Conservation (phyloP, 768 basidiomycete species). For the Calocera cornea region DNA sequence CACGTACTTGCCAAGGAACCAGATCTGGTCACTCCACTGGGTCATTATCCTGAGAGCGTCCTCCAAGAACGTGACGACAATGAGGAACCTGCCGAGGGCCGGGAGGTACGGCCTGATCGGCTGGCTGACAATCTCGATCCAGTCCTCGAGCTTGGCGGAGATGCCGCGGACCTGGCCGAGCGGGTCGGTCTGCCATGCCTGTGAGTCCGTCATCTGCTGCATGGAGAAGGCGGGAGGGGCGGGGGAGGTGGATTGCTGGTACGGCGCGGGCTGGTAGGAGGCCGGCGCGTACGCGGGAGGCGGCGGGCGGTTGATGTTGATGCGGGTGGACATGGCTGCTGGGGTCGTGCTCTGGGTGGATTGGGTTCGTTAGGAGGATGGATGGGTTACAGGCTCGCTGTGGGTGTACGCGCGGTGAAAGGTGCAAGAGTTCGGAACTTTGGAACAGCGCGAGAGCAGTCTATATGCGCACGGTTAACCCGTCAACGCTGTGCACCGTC, state of each 20-base stretch:
- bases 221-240: constrained; percentile 11
- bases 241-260: background rate
- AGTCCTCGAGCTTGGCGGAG: constrained; percentile 73
- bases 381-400: background rate
- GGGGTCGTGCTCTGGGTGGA: background rate
- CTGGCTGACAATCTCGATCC: constrained; percentile 81
- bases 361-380: background rate
- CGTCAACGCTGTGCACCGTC: background rate
- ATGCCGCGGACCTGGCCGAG: constrained; percentile 59
- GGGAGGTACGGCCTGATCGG: constrained; percentile 91
- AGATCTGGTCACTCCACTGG: constrained; percentile 94
- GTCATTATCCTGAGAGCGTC: constrained; percentile 86
- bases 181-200: constrained; percentile 35
- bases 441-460: background rate
- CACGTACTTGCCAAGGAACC: constrained; percentile 90
- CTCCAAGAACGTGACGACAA: constrained; percentile 96
- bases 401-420: background rate
- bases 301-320: constrained; percentile 16
- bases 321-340: constrained; percentile 12
- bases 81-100: constrained; percentile 87
- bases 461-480: background rate
- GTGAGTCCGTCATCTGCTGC: background rate
- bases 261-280: constrained; percentile 5
- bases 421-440: background rate
- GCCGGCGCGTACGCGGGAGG: constrained; percentile 10